Evolutionary conservation across 176 grass and related monocot genomes (phyloP), one percentile per base, ranked within the genome.

Genomic region (Oryza rufipogon): DNA sequence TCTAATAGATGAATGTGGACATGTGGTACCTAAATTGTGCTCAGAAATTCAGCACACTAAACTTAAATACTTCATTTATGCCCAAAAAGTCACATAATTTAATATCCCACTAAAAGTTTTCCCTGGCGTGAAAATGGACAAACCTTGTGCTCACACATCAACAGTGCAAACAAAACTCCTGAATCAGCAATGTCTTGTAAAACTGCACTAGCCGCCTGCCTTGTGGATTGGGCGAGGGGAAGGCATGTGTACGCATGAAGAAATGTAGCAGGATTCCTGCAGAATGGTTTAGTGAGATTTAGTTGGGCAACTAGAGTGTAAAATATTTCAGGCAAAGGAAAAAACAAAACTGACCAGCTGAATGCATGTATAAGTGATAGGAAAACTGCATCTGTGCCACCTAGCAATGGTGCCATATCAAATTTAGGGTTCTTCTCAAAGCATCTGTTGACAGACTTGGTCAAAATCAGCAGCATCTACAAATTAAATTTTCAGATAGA

Each of bases 381-480:
- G 87, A 99, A 99, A 86, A 99, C 96, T 26, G 88, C 81, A 92
- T 99, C 93, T 0, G 93, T 96, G 70, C 93, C 96, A 84, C 93
- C 91, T 32, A 99, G 84, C 79, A 99, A 90, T 4, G 91, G 78
- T 76, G 91, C 88, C 93, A 99, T 99, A 75, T 99, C 93, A 84
- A 92, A 99, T 94, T 96, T 99, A 64, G 93, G 77, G 77, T 99
- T 99, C 89, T 94, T 99, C 88, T 99, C 91, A 86, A 99, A 99
- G 86, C 96, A 99, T 81, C 79, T 94, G 74, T 99, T 87, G 75
- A 99, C 78, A 4, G 91, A 96, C 67, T 96, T 99, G 51, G 96
- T 99, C 88, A 96, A 91, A 84, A 99, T 99, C 78, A 99, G 93
- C 79, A 99, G 80, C 75, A 94, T 89, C 96, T 99, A 93, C 86